Evolutionary conservation across 805 yeast genomes (phyloP).

Genomic region (Saturnispora mendoncae): DNA sequence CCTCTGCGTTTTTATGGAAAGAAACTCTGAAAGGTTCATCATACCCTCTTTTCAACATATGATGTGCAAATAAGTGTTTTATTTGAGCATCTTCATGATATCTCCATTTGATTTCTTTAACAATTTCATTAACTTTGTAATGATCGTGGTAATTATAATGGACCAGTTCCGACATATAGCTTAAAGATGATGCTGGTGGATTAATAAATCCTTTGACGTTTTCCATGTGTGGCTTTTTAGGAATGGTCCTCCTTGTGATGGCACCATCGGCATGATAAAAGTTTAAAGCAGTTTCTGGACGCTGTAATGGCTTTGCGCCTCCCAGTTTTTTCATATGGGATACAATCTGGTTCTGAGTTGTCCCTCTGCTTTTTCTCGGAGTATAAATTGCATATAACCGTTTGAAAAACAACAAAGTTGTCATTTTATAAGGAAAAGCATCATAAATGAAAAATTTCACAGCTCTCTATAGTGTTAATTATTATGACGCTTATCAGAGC

Average conservation of each 20-base stretch:
- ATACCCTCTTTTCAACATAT: conserved; percentile 3
- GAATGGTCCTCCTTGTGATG: not conserved
- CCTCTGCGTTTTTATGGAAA: not conserved
- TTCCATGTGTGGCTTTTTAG: no score
- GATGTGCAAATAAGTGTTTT: not conserved
- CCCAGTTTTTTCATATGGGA: no score
- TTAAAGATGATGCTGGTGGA: not conserved
- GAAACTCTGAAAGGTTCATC: conserved; percentile 1
- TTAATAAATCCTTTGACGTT: no score
- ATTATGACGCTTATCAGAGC: conserved; percentile 17
- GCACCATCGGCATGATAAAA: not conserved
- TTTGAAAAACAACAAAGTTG: no score
- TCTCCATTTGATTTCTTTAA: conserved; percentile 4
- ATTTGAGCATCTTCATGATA: not conserved
- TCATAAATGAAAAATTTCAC: no score
- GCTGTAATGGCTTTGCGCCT: no score
- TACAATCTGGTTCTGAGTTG: not conserved
- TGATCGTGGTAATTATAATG: conserved; percentile 9
- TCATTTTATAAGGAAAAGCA: no score
- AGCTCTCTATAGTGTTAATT: no score
- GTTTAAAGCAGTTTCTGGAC: no score
- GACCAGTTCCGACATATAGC: conserved; percentile 2
- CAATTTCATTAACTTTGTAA: not conserved
- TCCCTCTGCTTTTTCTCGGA: no score
- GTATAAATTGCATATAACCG: no score